Percentiles rank a stretch among this genome's conserved stretches.
Evolutionary conservation across 2,329 filamentous ascomycete species (phyloP).

Genomic region (Neonectria ditissima): DNA sequence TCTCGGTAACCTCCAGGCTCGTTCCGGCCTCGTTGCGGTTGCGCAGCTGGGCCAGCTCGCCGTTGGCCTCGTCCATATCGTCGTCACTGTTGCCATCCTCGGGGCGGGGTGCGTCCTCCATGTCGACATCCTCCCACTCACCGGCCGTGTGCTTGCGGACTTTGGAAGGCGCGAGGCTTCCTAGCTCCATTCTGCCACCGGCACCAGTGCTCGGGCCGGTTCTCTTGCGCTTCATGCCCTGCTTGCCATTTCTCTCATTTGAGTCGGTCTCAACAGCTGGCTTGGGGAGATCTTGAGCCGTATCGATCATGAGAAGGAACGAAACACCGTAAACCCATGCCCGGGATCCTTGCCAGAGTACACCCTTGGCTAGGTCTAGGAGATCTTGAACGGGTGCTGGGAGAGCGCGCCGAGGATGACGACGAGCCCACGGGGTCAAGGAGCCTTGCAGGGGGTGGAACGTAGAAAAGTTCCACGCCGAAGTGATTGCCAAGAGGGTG

Average conservation of each 20-base stretch:
- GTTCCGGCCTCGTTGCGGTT: slow-evolving; percentile 40
- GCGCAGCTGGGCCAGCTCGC: slow-evolving; percentile 52
- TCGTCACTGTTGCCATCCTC: slow-evolving; percentile 52
- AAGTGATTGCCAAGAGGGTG: slow-evolving; percentile 65
- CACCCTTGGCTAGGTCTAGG: slow-evolving; percentile 84
- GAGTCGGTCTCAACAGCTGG: slow-evolving; percentile 46
- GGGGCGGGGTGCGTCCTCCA: slow-evolving; percentile 54
- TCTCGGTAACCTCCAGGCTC: slow-evolving; percentile 35
- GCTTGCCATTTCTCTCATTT: slow-evolving; percentile 42
- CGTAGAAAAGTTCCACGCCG: slow-evolving; percentile 75
- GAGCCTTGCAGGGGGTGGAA: slow-evolving; percentile 83
- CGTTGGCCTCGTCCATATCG: slow-evolving; percentile 51
- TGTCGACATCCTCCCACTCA: slow-evolving; percentile 54
- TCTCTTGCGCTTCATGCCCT: slow-evolving; percentile 67
- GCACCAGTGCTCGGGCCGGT: slow-evolving; percentile 61
- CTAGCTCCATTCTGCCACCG: slow-evolving; percentile 63
- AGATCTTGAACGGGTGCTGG: slow-evolving; percentile 80
- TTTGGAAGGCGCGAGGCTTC: slow-evolving; percentile 58
- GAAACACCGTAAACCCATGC: slow-evolving; percentile 89
- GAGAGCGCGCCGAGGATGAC: slow-evolving; percentile 81
- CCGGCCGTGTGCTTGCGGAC: slow-evolving; percentile 56
- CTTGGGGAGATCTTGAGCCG: slow-evolving; percentile 74
- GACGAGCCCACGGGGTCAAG: slow-evolving; percentile 86
- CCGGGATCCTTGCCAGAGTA: slow-evolving; percentile 82
- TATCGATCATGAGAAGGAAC: slow-evolving; percentile 94